Percentiles rank a stretch among this genome's conserved stretches.
These are phyloP conservation scores for Sporothrix inflata DNA, from an alignment of 2,329 filamentous ascomycete genomes.

Conservation along the genomic window DNA sequence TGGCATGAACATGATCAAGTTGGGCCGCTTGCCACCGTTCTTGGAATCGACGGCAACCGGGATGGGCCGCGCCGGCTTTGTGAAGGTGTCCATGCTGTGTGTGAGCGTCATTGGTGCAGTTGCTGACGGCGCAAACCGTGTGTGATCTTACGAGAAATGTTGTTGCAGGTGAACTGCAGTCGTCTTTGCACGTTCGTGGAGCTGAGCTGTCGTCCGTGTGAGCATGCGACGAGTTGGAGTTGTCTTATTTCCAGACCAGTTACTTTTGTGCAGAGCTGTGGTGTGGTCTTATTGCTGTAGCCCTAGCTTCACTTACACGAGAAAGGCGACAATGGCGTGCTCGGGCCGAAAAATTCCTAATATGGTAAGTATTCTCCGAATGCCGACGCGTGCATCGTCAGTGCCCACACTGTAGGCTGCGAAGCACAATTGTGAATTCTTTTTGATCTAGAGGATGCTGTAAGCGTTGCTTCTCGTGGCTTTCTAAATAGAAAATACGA, in stretches of 20 bases:
- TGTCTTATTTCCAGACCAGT: no score
- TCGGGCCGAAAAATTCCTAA: background rate
- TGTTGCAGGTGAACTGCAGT: no score
- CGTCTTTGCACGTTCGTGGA: background rate
- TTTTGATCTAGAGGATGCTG: background rate
- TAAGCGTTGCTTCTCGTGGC: no score
- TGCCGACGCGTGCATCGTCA: background rate
- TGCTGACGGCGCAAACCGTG: background rate
- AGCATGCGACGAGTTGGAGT: background rate
- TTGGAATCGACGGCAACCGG: slow-evolving; percentile 1
- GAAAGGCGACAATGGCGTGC: background rate
- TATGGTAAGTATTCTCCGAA: background rate
- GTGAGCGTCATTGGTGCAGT: background rate
- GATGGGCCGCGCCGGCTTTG: slow-evolving; percentile 2
- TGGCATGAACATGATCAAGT: slow-evolving; percentile 52
- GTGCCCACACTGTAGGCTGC: background rate
- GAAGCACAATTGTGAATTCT: background rate
- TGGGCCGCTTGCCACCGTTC: slow-evolving; percentile 39
- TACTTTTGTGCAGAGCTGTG: background rate
- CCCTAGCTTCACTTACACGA: slow-evolving; percentile 5
- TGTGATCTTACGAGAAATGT: background rate
- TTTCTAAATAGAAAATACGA: no score
- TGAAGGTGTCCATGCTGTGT: background rate
- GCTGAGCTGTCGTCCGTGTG: background rate
- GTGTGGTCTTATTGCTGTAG: background rate